A percentile compares a stretch with the other conserved stretches of the same genome.
Conservation (phyloP, 179 eudicot species). For the Silene vulgaris region DNA sequence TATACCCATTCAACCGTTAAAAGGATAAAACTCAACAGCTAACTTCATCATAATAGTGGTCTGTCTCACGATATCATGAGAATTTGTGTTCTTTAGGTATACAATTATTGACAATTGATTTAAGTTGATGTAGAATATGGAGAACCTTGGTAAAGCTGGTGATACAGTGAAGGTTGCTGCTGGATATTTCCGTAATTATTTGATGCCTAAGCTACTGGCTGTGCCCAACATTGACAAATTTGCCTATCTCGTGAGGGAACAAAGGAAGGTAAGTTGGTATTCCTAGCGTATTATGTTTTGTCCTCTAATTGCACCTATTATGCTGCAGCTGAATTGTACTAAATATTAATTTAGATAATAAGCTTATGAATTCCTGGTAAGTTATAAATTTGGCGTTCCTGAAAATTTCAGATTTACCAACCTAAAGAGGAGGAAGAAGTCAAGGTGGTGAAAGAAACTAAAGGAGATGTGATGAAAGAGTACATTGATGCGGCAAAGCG, state of each 20-base stretch:
- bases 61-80: too few relatives aligned
- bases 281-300: not conserved
- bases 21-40: too few relatives aligned
- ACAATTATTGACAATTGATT: too few relatives aligned
- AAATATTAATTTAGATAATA: too few relatives aligned
- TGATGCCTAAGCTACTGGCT: conserved; percentile 91
- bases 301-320: too few relatives aligned
- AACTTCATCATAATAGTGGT: too few relatives aligned
- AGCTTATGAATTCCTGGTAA: too few relatives aligned
- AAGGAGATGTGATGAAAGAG: conserved; percentile 55
- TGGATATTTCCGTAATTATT: conserved; percentile 81
- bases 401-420: conserved; percentile 52
- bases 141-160: conserved; percentile 88
- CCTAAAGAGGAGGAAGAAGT: conserved; percentile 70
- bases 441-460: conserved; percentile 57
- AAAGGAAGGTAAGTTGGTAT: conserved; percentile 58
- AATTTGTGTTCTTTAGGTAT: too few relatives aligned
- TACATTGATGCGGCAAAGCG: conserved; percentile 63
- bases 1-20: too few relatives aligned
- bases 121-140: conserved; percentile 45
- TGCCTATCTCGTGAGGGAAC: conserved; percentile 68
- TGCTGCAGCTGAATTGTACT: too few relatives aligned
- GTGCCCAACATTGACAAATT: conserved; percentile 90
- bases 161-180: conserved; percentile 92
- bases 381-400: not conserved